Evolutionary conservation across 495 filamentous ascomycete species (phyloP), one percentile per base, ranked within the genome.

Genomic region (Acidiella bohemica): DNA sequence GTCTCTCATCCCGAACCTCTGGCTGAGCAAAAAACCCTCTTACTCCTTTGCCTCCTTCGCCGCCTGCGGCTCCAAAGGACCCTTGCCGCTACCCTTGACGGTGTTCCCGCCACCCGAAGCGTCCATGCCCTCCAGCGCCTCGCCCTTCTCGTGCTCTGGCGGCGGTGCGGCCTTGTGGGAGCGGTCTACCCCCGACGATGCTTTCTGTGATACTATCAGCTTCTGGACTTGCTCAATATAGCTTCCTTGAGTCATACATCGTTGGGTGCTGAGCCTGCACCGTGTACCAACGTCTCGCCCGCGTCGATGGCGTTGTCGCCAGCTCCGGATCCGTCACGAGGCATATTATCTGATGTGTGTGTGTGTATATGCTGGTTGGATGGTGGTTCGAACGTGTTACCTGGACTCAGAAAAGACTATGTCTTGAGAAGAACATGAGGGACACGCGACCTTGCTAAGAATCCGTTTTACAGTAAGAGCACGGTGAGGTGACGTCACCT

Each of bases 261-360:
- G 7, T 27, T n/a, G 7, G 25, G 25, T 27, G 25, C 25, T 7
- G 36, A 37, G 16, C 39, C 29, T 1, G 38, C 38, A 35, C 53
- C 53, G 35, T 56, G 53, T 22, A 50, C 28, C 17, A 47, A 3
- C 32, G 45, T 50, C 31, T 53, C 13, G 43, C 46, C 43, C 1
- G 37, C 12, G 31, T 56, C 53, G 23, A 48, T 39, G 19, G 43
- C 46, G 40, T 50, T 53, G 46, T 56, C 50, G 5, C 32, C 33
- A 13, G 46, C 35, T 11, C 50, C 50, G 29, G 44, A 36, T 9
- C 49, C 53, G 32, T 50, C 29, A 16, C 50, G 53, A 32, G 53
- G 53, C 53, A 55, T 56, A 18, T 21, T 55, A 38, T n/a, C 21
- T 39, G 24, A 9, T n/a, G 29, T 18, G 24, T 19, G 23, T 39